Base-by-base conservation (phyloP, 75 land plant species). In the Gnetum montanum region DNA sequence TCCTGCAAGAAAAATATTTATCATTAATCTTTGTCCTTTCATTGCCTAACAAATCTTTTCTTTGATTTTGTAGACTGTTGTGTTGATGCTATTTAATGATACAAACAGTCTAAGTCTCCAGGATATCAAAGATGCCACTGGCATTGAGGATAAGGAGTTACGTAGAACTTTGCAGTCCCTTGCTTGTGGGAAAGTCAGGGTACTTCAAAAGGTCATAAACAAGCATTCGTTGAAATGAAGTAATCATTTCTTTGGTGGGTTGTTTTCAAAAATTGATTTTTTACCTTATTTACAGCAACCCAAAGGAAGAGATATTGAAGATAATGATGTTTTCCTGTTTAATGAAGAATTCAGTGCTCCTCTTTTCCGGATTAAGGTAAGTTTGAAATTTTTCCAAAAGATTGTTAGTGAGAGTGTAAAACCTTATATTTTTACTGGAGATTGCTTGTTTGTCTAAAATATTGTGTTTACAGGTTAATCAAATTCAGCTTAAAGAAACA, bases 111-210 rank as follows among this genome's bases (percentile, higher is more conserved):
- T 95, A 15, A 90, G 79, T 34, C 82, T 95, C 57, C 92, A 86
- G 85, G 97, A 90, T 62, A 84, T 95, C 19, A 95, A 86, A 64
- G 99, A 95, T 31, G 68, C 99, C 12, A 90, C 93, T 47, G 79
- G 85, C n/a, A 84, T 95, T 46, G 99, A 95, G 54, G 99, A 95
- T 58, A 95, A 95, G 64, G 99, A 95, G 46, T 70, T 95, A 28
- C 80, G 97, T 31, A 86, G 99, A 71, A 95, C 97, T 61, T 68
- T 95, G 49, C 99, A 95, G 43, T 95, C 99, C 0, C 80, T 95
- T 54, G 99, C 99, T 29, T 95, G 99, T 72, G 99, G 99, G 30
- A 95, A 95, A 84, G 88, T 95, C 15, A 77, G 99, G 31, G 92
- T 90, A 16, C 77, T 95, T 15, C 80, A 73, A 48, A 95, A 95